Conservation (phyloP, 164 flowering plant genomes). For the Nelumbo lutea region DNA sequence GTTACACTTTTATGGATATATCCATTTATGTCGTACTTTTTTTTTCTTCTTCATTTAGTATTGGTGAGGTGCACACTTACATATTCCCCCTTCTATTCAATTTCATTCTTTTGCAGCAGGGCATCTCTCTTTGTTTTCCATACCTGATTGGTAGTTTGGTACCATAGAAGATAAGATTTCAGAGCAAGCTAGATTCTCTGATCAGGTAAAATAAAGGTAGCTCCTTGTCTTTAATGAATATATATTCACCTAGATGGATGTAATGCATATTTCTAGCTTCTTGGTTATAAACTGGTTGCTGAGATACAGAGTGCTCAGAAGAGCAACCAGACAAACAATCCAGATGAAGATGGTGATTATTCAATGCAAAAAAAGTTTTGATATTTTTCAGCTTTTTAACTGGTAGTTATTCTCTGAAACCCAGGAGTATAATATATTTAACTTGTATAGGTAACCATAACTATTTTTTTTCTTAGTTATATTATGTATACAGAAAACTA, state of each 20-base stretch:
- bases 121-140: conserved; percentile 92
- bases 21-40: background rate
- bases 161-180: conserved; percentile 83
- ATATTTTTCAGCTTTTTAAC: background rate
- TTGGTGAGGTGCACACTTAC: background rate
- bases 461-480: no score
- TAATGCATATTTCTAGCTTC: background rate
- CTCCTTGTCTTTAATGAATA: background rate
- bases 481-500: no score
- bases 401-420: background rate
- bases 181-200: conserved; percentile 81
- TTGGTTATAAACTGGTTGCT: conserved; percentile 49
- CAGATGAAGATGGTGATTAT: conserved; percentile 58
- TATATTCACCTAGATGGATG: background rate
- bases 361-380: conserved; percentile 17
- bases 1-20: conserved; percentile 21
- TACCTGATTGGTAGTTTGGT: conserved; percentile 65
- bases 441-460: background rate
- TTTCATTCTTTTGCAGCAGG: conserved; percentile 37
- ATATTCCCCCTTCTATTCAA: background rate
- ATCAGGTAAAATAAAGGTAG: conserved; percentile 42
- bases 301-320: conserved; percentile 81
- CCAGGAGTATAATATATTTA: background rate
- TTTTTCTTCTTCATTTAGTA: background rate
- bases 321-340: conserved; percentile 43